A percentile compares a stretch with the other conserved stretches of the same genome.
These are phyloP conservation scores for Boletellus ananiceps DNA, from an alignment of 768 basidiomycete species.

Conservation along the genomic window DNA sequence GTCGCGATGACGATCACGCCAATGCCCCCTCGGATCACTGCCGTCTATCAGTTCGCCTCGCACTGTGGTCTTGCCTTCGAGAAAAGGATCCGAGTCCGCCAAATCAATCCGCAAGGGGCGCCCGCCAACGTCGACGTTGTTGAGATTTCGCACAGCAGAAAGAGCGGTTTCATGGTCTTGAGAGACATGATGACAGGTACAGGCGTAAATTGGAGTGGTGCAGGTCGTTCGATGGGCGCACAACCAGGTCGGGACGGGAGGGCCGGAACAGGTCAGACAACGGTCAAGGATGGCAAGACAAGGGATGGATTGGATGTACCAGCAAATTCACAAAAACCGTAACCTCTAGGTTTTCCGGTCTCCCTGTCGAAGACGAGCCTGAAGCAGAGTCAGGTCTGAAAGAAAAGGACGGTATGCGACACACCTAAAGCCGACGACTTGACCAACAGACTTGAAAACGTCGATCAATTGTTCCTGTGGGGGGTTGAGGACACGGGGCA, in stretches of 20 bases:
- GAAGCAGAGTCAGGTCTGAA: constrained; percentile 4
- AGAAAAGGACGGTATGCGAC: not conserved
- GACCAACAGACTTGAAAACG: constrained; percentile 84
- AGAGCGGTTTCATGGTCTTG: constrained; percentile 93
- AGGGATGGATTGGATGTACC: constrained; percentile 53
- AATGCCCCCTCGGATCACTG: constrained; percentile 38
- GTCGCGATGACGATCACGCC: constrained; percentile 47
- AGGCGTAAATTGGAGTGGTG: constrained; percentile 4
- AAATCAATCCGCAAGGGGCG: constrained; percentile 91
- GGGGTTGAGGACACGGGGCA: constrained; percentile 5
- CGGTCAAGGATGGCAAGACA: constrained; percentile 19
- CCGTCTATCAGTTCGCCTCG: constrained; percentile 77
- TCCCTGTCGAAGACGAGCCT: constrained; percentile 88
- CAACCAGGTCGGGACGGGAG: not conserved
- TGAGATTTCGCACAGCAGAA: constrained; percentile 94
- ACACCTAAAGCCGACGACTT: constrained; percentile 85
- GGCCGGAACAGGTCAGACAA: constrained; percentile 38
- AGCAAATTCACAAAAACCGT: constrained; percentile 90
- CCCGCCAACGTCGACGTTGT: constrained; percentile 88
- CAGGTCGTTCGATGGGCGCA: constrained; percentile 5
- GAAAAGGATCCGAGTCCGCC: constrained; percentile 88
- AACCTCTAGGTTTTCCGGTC: constrained; percentile 92
- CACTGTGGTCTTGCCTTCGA: constrained; percentile 86
- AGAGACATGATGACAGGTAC: not conserved
- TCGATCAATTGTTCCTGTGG: constrained; percentile 75